Base-by-base conservation (phyloP, 129 eudicot species). In the Escallonia herrerae region DNA sequence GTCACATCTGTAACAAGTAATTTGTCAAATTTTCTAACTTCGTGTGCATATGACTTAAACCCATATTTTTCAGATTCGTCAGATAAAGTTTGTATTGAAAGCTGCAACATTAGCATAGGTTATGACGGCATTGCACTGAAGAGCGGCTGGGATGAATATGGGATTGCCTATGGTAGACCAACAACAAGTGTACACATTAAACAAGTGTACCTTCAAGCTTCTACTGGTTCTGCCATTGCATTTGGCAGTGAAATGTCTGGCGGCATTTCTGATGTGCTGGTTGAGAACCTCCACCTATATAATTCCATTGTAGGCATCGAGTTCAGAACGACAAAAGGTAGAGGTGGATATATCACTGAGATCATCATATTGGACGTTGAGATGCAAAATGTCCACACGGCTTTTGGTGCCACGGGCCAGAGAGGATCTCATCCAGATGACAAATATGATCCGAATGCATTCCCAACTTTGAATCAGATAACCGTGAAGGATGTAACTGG, bases 141-240 rank as follows among this genome's bases (percentile, higher is more conserved):
- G 76, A 90, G 97, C 14, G 95, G 97, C 1, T 90, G 97, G 97
- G 97, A 90, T 50, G 78, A 90, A 56, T 83, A 90, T 11, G 97
- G 97, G 10, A 86, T 90, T 43, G 57, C 79, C 9, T 90, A 83
- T 14, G 69, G 60, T 41, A 80, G 69, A 74, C 86, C 97, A 8
- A 86, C 83, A 43, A 64, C 67, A 69, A 55, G 52, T 49, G 82
- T 79, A 68, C 89, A 80, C 46, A 63, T 86, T 65, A 69, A 77
- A 43, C 68, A 72, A 14, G 61, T 81, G 4, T 43, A 41, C 56
- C 74, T 75, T 7, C 81, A 80, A 71, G 80, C 95, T 5, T 79
- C 71, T 45, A 63, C 78, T 0, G 91, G 91, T 43, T 78, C 97
- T 1, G 89, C 83, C 5, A 15, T 90, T 2, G 91, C 89, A 40